A percentile compares a stretch with the other conserved stretches of the same genome.
These are phyloP conservation scores for Wallacemonas sp. DNA, from an alignment of 208 protist genomes.

Conservation along the genomic window DNA sequence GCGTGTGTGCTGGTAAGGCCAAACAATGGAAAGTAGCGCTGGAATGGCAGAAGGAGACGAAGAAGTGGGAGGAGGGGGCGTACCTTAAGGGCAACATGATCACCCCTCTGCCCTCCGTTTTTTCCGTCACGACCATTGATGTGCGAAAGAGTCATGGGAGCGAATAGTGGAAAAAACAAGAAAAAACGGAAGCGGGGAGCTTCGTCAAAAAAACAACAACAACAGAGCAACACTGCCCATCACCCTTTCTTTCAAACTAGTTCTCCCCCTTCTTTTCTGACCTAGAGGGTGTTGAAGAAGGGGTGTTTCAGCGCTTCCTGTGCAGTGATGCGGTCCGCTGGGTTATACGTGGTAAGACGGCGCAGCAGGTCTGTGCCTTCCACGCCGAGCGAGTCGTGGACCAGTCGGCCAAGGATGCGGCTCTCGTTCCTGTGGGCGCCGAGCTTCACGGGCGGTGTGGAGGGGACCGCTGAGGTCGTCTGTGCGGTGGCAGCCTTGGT, in stretches of 20 bases:
- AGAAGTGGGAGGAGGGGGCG: no score
- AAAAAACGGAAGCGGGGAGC: no score
- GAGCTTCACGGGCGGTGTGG: not conserved
- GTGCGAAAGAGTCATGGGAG: no score
- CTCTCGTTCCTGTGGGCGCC: not conserved
- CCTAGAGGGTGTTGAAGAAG: conserved; percentile 13
- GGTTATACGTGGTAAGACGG: conserved; percentile 47
- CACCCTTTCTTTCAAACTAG: not conserved
- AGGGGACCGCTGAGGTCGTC: not conserved
- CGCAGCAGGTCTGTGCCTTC: conserved; percentile 51
- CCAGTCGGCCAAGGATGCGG: not conserved
- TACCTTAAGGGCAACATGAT: no score
- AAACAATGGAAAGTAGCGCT: no score
- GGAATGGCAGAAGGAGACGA: no score
- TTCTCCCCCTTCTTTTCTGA: not conserved
- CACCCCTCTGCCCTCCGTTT: no score
- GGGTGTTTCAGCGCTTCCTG: conserved; percentile 56
- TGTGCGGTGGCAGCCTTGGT: no score
- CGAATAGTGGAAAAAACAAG: not conserved
- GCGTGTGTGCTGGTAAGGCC: no score
- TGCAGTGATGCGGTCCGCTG: conserved; percentile 39
- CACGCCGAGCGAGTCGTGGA: conserved; percentile 19
- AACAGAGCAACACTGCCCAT: not conserved
- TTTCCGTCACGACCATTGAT: no score
- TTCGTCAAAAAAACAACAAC: not conserved